These are phyloP conservation scores for Litchi chinensis DNA, from an alignment of 345 rosid genomes.

Conservation along the genomic window DNA sequence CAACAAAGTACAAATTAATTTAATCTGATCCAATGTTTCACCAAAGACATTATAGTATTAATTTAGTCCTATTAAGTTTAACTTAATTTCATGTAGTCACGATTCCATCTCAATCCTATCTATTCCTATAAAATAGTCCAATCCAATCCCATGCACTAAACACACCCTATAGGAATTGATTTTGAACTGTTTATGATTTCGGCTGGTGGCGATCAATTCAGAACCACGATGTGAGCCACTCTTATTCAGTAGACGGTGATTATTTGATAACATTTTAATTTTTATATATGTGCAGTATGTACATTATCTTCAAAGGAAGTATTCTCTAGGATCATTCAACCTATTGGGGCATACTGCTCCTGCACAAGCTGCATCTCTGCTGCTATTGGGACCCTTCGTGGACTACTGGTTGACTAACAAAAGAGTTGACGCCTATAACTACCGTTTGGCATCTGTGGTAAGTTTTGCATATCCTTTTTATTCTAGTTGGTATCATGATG, in stretches of 20 bases:
- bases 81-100: too few relatives aligned
- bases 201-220: background rate
- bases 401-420: conserved; percentile 86
- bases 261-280: background rate
- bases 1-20: too few relatives aligned
- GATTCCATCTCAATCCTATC: too few relatives aligned
- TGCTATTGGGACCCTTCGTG: conserved; percentile 81
- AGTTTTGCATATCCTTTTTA: conserved; percentile 27
- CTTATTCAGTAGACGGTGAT: background rate
- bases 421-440: conserved; percentile 74
- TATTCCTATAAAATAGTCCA: too few relatives aligned
- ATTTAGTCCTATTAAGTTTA: too few relatives aligned
- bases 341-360: conserved; percentile 97
- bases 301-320: conserved; percentile 87
- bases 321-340: conserved; percentile 87
- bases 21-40: too few relatives aligned
- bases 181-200: background rate
- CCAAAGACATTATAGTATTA: too few relatives aligned
- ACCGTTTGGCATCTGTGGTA: conserved; percentile 62
- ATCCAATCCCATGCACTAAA: too few relatives aligned
- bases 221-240: background rate
- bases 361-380: conserved; percentile 85
- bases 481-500: conserved; percentile 14
- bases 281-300: conserved; percentile 66
- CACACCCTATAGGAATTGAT: background rate